Conservation (phyloP, 352 stramenopile species). For the Paralagenidium karlingii region DNA sequence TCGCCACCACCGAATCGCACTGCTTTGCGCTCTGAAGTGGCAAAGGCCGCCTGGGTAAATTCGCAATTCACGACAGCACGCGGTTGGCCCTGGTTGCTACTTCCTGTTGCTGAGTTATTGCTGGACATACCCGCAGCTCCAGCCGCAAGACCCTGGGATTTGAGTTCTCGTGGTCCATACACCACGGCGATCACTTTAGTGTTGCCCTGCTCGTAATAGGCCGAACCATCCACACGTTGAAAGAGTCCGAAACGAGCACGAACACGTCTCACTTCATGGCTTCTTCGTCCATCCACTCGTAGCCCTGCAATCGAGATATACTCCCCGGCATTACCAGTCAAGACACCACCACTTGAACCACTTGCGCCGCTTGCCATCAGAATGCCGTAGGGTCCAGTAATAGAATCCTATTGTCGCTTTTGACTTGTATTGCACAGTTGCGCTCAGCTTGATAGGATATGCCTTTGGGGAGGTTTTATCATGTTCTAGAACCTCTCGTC, state of each 20-base stretch:
- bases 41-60: conserved; percentile 81
- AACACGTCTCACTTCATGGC: conserved; percentile 73
- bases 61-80: conserved; percentile 69
- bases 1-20: conserved; percentile 62
- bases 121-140: conserved; percentile 41
- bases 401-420: too few species aligned
- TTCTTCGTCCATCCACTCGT: conserved; percentile 71
- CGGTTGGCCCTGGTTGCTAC: conserved; percentile 36
- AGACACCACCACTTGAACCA: too few species aligned
- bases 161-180: conserved; percentile 77
- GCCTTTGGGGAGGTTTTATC: too few species aligned
- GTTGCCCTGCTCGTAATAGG: conserved; percentile 82
- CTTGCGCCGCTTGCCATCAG: too few species aligned
- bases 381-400: too few species aligned
- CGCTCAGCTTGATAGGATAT: too few species aligned
- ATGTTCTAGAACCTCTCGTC: too few species aligned
- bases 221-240: conserved; percentile 74
- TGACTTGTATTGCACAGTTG: too few species aligned
- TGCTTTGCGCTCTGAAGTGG: conserved; percentile 73
- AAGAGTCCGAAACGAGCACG: conserved; percentile 77
- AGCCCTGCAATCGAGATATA: conserved; percentile 77
- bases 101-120: conserved; percentile 43
- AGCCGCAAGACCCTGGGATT: conserved; percentile 16
- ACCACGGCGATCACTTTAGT: conserved; percentile 84
- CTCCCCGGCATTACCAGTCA: conserved; percentile 42